A percentile compares a stretch with the other conserved stretches of the same genome.
Conservation (phyloP, 768 basidiomycete genomes). For the Tricholoma saponaceum region DNA sequence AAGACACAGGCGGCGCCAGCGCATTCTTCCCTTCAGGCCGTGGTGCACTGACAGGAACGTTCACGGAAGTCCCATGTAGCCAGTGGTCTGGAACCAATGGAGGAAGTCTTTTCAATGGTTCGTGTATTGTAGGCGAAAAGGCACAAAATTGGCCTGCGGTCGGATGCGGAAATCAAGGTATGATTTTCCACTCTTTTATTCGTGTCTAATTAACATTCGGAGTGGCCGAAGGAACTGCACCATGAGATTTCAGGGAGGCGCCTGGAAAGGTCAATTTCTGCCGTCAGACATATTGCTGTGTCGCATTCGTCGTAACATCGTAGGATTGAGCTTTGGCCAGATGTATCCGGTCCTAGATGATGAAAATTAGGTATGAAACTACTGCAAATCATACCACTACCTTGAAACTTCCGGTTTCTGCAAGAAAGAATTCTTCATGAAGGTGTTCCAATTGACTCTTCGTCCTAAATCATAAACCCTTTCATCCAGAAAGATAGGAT, state of each 20-base stretch:
- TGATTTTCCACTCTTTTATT: background rate
- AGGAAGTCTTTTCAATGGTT: slow-evolving; percentile 11
- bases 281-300: background rate
- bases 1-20: slow-evolving; percentile 47
- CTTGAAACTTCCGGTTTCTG: background rate
- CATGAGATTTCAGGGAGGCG: background rate
- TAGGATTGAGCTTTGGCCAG: slow-evolving; percentile 37
- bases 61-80: slow-evolving; percentile 51
- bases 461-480: slow-evolving; percentile 36
- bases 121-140: slow-evolving; percentile 46
- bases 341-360: slow-evolving; percentile 18
- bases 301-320: slow-evolving; percentile 24
- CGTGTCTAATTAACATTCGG: background rate
- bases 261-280: background rate
- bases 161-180: slow-evolving; percentile 52
- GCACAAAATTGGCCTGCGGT: slow-evolving; percentile 41
- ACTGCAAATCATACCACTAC: slow-evolving; percentile 1
- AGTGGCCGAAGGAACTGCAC: background rate
- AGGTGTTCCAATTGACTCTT: slow-evolving; percentile 23
- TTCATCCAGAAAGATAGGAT: slow-evolving; percentile 21
- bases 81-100: slow-evolving; percentile 56
- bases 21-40: slow-evolving; percentile 57
- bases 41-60: slow-evolving; percentile 50
- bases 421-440: slow-evolving; percentile 19
- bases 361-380: background rate